phyloP scores from a whole-genome alignment of 1,139 yeast genomes.

The Debaryomyces coudertii region DNA sequence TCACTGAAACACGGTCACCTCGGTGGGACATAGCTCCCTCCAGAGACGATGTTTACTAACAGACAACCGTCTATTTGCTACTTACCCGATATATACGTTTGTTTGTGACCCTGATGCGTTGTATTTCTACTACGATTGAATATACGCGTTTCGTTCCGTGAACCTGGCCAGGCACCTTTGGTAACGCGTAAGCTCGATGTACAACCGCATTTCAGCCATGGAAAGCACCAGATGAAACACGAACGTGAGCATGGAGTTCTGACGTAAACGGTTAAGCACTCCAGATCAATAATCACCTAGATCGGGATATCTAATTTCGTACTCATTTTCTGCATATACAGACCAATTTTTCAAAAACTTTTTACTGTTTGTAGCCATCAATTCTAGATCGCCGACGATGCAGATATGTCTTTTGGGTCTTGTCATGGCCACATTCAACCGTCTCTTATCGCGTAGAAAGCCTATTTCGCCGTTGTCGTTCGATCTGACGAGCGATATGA shows the following conservation, averaged over 20 bases:
- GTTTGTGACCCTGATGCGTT: conserved; percentile 1
- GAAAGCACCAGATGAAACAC: too few relatives aligned
- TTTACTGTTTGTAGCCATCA: conserved; percentile 41
- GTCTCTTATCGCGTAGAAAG: conserved; percentile 66
- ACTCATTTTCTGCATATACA: conserved; percentile 66
- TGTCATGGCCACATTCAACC: conserved; percentile 78
- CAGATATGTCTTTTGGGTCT: conserved; percentile 86
- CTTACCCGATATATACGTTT: background rate
- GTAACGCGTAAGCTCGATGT: background rate
- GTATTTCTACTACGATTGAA: background rate
- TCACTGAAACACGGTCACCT: too few relatives aligned
- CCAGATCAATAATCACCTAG: conserved; percentile 28
- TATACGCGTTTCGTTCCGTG: background rate
- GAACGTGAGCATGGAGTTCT: too few relatives aligned
- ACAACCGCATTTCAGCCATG: too few relatives aligned
- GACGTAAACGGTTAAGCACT: too few relatives aligned
- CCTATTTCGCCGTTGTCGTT: conserved; percentile 68
- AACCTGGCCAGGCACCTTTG: background rate
- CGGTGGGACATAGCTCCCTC: background rate
- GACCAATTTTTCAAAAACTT: conserved; percentile 69
- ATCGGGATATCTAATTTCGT: conserved; percentile 71
- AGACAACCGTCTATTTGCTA: conserved; percentile 1
- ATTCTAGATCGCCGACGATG: conserved; percentile 83
- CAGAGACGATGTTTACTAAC: background rate
- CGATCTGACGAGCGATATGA: conserved; percentile 43